Percentiles rank a stretch among this genome's conserved stretches.
Evolutionary conservation across 1,284 basidiomycete genomes (phyloP).

Genomic region (Irpex rosettiformis): DNA sequence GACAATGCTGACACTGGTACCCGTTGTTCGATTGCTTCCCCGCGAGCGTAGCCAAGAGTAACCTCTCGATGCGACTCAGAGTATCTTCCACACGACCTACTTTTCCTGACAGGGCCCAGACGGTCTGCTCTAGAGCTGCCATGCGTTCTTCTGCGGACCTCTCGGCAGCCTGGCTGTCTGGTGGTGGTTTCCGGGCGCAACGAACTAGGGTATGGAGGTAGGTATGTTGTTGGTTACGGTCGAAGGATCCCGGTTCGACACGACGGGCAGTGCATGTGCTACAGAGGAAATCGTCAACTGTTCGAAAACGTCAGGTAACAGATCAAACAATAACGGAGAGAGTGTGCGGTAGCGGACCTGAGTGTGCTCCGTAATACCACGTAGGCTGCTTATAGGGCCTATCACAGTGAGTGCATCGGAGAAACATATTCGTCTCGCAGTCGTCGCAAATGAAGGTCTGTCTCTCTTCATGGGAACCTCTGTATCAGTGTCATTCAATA

Average conservation of each 20-base stretch:
- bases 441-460: constrained; percentile 12
- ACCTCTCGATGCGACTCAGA: constrained; percentile 9
- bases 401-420: constrained; percentile 8
- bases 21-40: neutral
- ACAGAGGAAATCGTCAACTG: constrained; percentile 13
- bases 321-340: neutral
- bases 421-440: constrained; percentile 9
- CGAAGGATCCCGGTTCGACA: neutral
- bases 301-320: neutral
- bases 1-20: neutral
- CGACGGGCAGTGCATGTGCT: constrained; percentile 7
- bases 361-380: constrained; percentile 12
- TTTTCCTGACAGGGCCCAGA: constrained; percentile 9
- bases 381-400: constrained; percentile 10
- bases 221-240: constrained; percentile 4
- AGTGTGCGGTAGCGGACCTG: neutral
- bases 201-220: constrained; percentile 13
- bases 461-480: neutral
- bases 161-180: neutral
- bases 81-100: constrained; percentile 12
- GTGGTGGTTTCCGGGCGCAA: constrained; percentile 6
- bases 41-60: constrained; percentile 7
- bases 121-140: constrained; percentile 8
- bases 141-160: constrained; percentile 9
- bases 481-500: neutral